phyloP scores from a whole-genome alignment of 2,329 filamentous ascomycete genomes.

The Exophiala calicioides region DNA sequence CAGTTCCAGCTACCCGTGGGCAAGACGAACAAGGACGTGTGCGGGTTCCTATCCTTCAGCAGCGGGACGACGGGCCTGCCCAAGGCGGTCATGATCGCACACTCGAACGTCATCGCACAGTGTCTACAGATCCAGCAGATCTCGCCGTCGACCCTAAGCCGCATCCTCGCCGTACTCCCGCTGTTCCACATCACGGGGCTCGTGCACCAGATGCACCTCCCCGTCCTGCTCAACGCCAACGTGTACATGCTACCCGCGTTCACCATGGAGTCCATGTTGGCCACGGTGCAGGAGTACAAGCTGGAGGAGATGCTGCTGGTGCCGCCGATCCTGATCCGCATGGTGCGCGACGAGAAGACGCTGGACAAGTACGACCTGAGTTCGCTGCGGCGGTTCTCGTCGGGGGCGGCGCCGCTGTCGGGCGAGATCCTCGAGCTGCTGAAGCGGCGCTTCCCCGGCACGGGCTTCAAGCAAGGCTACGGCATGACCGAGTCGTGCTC shows the following conservation, averaged over 20 bases:
- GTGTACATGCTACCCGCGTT: constrained; percentile 66
- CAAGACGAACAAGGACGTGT: constrained; percentile 60
- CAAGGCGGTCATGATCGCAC: constrained; percentile 42
- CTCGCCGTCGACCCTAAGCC: constrained; percentile 51
- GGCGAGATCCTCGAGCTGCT: constrained; percentile 60
- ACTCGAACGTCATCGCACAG: constrained; percentile 60
- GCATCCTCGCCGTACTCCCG: constrained; percentile 60
- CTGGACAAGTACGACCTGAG: constrained; percentile 60
- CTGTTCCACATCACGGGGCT: constrained; percentile 66
- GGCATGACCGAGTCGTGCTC: constrained; percentile 68
- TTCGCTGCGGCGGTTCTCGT: constrained; percentile 58
- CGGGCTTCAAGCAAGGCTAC: constrained; percentile 66
- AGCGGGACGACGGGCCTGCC: constrained; percentile 36
- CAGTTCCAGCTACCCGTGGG: constrained; percentile 54
- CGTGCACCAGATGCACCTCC: constrained; percentile 64
- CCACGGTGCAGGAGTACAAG: constrained; percentile 54
- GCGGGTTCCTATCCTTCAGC: constrained; percentile 46
- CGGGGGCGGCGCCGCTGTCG: constrained; percentile 61
- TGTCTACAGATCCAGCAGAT: constrained; percentile 61
- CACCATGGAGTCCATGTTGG: constrained; percentile 61
- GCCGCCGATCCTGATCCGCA: constrained; percentile 61
- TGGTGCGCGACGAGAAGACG: constrained; percentile 55
- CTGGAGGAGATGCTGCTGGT: constrained; percentile 60
- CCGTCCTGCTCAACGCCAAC: constrained; percentile 64
- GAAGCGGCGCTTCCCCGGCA: constrained; percentile 56